Conservation (phyloP, 1,284 basidiomycete species). For the Microbotryomycetes sp. region DNA sequence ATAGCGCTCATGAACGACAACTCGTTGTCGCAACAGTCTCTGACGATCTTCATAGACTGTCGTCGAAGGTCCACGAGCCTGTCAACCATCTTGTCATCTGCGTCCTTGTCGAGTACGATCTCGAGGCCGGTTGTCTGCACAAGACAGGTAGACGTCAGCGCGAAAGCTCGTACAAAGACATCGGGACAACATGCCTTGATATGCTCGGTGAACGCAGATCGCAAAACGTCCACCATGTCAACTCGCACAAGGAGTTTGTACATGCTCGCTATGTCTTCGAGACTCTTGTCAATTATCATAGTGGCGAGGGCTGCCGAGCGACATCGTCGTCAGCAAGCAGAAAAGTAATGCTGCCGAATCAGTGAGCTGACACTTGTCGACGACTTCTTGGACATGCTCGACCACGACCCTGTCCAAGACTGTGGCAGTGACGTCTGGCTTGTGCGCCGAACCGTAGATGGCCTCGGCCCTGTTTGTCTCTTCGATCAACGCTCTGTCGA, state of each 20-base stretch:
- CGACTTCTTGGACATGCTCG: conserved; percentile 27
- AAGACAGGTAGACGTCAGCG: background rate
- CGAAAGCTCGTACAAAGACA: background rate
- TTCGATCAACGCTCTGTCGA: conserved; percentile 48
- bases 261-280: conserved; percentile 51
- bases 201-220: conserved; percentile 56
- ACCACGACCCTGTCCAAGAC: conserved; percentile 30
- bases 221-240: conserved; percentile 51
- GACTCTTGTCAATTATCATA: conserved; percentile 19
- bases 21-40: conserved; percentile 47
- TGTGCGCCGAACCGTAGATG: conserved; percentile 42
- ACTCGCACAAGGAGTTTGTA: conserved; percentile 61
- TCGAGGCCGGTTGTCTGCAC: conserved; percentile 42
- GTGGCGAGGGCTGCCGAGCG: conserved; percentile 19
- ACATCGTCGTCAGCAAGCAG: no score
- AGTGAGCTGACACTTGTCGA: conserved; percentile 22
- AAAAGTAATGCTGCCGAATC: no score
- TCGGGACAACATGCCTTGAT: conserved; percentile 38
- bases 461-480: conserved; percentile 53
- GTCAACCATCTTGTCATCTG: conserved; percentile 70
- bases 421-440: conserved; percentile 12
- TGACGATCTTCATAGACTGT: conserved; percentile 53
- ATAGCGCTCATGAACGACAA: conserved; percentile 42
- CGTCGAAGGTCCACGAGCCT: conserved; percentile 63
- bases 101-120: conserved; percentile 53